These are phyloP conservation scores for Gossypium turneri DNA, from an alignment of 345 rosid genomes.

Conservation along the genomic window DNA sequence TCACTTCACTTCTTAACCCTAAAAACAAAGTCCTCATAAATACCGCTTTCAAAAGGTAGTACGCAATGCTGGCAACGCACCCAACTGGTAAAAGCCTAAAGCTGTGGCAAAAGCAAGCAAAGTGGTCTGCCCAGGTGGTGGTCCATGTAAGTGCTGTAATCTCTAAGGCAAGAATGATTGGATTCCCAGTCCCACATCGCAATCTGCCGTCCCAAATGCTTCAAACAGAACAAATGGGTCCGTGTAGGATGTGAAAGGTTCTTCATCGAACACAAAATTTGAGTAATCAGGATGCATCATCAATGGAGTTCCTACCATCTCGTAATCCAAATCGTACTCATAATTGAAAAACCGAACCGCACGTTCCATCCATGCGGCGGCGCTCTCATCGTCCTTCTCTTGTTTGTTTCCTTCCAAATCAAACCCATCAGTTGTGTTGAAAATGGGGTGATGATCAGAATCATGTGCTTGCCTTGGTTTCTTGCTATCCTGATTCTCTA, in stretches of 20 bases:
- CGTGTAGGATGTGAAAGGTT: constrained; percentile 38
- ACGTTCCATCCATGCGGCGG: constrained; percentile 31
- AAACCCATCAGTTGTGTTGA: neutral
- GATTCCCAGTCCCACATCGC: constrained; percentile 12
- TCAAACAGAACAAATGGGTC: constrained; percentile 49
- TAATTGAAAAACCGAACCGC: constrained; percentile 30
- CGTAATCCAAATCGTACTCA: constrained; percentile 4
- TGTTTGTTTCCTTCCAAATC: constrained; percentile 11
- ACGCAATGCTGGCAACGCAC: neutral
- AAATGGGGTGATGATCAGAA: neutral
- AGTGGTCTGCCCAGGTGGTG: neutral
- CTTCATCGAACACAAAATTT: constrained; percentile 32
- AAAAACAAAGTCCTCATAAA: neutral
- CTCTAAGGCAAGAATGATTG: constrained; percentile 30
- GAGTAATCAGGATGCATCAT: constrained; percentile 11
- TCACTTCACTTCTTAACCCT: neutral
- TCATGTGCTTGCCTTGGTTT: neutral
- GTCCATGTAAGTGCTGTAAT: neutral
- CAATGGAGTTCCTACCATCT: constrained; percentile 27
- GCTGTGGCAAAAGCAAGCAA: neutral
- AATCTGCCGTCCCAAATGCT: constrained; percentile 22
- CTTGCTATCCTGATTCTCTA: neutral
- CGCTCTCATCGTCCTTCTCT: constrained; percentile 3
- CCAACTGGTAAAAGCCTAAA: neutral
- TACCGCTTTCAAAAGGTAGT: neutral